Base-by-base conservation (phyloP, 805 yeast genomes). In the Lipomyces japonicus region DNA sequence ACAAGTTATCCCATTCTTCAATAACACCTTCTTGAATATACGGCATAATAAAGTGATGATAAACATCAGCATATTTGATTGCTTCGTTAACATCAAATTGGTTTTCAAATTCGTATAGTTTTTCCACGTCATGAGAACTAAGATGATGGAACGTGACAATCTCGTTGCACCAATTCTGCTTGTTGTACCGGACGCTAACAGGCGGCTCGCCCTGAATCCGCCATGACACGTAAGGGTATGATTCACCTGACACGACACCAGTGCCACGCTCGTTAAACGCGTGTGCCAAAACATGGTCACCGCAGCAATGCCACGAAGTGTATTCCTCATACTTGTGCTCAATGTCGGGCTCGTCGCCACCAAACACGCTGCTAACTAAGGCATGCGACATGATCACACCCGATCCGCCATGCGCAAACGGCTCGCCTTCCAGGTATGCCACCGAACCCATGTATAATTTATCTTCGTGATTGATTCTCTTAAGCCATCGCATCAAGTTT, bases 371-470 rank as follows among this genome's bases (percentile, higher is more conserved):
- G 16, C 58, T 53, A 60, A 68, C 56, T 3, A 70, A 64, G 2
- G 63, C 66, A 2, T 60, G 57, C 6, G 71, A 65, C 18, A 68
- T 46, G 1, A 66, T 61, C 3, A 68, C 65, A 6, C 71, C 73
- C 1, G 68, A 57, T 4, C 72, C 73, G n/a, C 73, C 73, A 48
- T 69, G 71, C 12, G 70, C 72, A 53, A 68, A 70, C 30, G 49
- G 36, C 23, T 51, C 48, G 38, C 46, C 57, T 4, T 47, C 54
- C 34, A 51, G 9, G 40, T 44, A 31, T 21, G 67, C 67, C 1
- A 60, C 61, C 1, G 61, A 48, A 1, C 73, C 73, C 31, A 67
- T 48, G 48, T 68, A 70, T 25, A 55, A 44, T 18, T 59, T 53
- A 24, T 67, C 58, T 18, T 58, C 52, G 16, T 65, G 65, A 42